Evolutionary conservation across 2,329 filamentous ascomycete genomes (phyloP).

Genomic region (Purpureocillium takamizusanense): DNA sequence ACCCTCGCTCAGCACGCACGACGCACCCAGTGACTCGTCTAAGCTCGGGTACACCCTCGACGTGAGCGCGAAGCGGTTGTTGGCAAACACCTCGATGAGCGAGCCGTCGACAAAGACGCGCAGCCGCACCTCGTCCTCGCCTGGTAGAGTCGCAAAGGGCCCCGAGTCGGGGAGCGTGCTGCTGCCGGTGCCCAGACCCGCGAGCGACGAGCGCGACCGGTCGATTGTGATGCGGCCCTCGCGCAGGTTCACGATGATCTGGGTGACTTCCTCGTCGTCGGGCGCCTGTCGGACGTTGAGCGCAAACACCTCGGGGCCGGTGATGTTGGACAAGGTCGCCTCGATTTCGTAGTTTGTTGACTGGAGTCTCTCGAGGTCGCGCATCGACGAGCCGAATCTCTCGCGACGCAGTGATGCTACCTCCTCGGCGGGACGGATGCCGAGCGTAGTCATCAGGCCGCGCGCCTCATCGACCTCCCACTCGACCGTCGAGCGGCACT

Average conservation of each 20-base stretch:
- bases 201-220: slow-evolving; percentile 8
- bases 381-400: slow-evolving; percentile 1
- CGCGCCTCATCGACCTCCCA: slow-evolving; percentile 6
- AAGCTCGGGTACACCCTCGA: slow-evolving; percentile 11
- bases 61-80: slow-evolving; percentile 12
- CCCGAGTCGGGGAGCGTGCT: slow-evolving; percentile 1
- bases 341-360: slow-evolving; percentile 5
- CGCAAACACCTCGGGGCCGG: slow-evolving; percentile 3
- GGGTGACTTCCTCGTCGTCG: slow-evolving; percentile 7
- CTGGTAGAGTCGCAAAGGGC: slow-evolving; percentile 3
- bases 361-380: neutral
- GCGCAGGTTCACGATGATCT: slow-evolving; percentile 8
- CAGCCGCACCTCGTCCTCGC: slow-evolving; percentile 10
- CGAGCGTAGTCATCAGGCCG: slow-evolving; percentile 8
- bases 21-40: slow-evolving; percentile 1
- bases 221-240: slow-evolving; percentile 10
- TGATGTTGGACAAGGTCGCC: slow-evolving; percentile 3
- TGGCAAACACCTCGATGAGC: slow-evolving; percentile 12
- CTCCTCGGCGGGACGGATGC: slow-evolving; percentile 6
- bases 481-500: slow-evolving; percentile 1
- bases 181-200: slow-evolving; percentile 1
- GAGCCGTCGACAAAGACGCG: slow-evolving; percentile 12
- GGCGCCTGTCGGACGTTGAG: slow-evolving; percentile 5
- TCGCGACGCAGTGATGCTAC: too few species aligned
- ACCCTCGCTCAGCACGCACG: too few species aligned